A percentile compares a stretch with the other conserved stretches of the same genome.
phyloP scores from a whole-genome alignment of 2,329 filamentous ascomycete species.

The Microsporum audouinii region DNA sequence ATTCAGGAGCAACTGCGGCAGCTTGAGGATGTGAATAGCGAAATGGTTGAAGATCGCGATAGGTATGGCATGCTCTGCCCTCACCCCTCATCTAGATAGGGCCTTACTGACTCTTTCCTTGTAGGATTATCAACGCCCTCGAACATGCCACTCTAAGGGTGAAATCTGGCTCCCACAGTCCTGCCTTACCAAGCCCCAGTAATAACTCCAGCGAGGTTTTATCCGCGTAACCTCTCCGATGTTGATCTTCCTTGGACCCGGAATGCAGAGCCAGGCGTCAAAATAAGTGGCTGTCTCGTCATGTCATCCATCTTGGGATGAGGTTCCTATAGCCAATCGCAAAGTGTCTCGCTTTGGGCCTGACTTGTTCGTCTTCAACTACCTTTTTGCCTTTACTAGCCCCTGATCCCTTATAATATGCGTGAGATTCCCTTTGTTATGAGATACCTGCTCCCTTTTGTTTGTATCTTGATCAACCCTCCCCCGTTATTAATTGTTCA shows the following conservation, averaged over 20 bases:
- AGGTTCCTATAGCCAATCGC: neutral
- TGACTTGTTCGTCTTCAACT: neutral
- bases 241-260: neutral
- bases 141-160: neutral
- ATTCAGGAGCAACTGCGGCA: conserved; percentile 38
- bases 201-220: neutral
- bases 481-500: neutral
- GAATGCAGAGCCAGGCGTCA: neutral
- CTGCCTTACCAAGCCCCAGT: neutral
- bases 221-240: neutral
- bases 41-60: conserved; percentile 34
- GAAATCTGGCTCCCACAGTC: neutral
- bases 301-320: neutral
- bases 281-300: neutral
- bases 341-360: neutral
- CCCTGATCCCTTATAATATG: neutral
- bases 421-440: neutral
- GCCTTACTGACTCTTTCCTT: neutral
- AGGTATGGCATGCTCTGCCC: conserved; percentile 22
- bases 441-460: neutral
- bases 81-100: neutral
- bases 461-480: neutral
- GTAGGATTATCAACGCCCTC: conserved; percentile 6
- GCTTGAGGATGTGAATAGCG: conserved; percentile 35
- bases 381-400: neutral